Evolutionary conservation across 176 grass and related monocot species (phyloP), one percentile per base, ranked within the genome.

Genomic region (Aegilops bicornis): DNA sequence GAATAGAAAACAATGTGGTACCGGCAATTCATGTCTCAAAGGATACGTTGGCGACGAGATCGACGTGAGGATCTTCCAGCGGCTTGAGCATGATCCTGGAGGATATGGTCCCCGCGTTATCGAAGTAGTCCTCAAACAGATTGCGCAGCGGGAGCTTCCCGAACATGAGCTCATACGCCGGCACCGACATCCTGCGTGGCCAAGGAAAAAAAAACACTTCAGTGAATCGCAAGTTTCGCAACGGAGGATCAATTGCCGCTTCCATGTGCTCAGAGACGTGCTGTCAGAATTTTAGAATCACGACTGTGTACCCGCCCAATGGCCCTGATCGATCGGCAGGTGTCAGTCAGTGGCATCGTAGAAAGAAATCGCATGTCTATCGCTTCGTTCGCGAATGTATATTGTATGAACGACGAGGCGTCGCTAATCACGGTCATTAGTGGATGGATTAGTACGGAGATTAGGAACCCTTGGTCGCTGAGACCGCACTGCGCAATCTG

Each of bases 101-200:
- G 17, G 79, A 83, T 31, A 98, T 36, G 76, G 83, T 88, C 72
- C 80, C 85, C 13, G 90, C 86, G 43, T 89, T 90, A 84, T 98
- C 96, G 40, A 98, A 96, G 87, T 96, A 98, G 69, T 98, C 96
- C 80, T 96, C 90, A 68, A 94, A 98, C 30, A 96, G 90, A 80
- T 66, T 86, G 22, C 68, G 82, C 36, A 94, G 88, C 1, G 85
- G 85, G 86, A 96, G 90, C 80, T 96, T 98, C 25, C 92, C 96
- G 75, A 98, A 98, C 80, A 98, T 87, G 81, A 98, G 74, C 15
- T 94, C 96, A 61, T 98, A 98, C 12, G 96, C 92, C 3, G 93
- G 96, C 63, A 96, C 92, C 0, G 83, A 81, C 93, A 96, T 96
- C 90, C 96, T 98, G 87, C 8, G 10, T 22, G 69, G 54, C 65